A percentile compares a stretch with the other conserved stretches of the same genome.
Evolutionary conservation across 169 alveolate genomes (phyloP).

Genomic region (Eimeria sp.): DNA sequence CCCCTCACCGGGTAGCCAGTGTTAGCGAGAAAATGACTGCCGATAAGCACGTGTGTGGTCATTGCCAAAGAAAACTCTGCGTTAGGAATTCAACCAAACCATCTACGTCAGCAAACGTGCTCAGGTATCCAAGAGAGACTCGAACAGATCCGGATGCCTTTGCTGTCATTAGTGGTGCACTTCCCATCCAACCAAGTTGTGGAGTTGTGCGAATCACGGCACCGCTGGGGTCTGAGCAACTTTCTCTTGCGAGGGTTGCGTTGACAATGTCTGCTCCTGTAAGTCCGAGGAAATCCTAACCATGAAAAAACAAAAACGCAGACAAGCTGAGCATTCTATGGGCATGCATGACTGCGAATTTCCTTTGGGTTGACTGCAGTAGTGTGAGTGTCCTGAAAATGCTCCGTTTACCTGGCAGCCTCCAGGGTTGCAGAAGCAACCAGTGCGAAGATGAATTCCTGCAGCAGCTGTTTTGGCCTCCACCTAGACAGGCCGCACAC

Average conservation of each 20-base stretch:
- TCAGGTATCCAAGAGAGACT: constrained; percentile 85
- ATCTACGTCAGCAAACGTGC: constrained; percentile 85
- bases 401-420: constrained; percentile 83
- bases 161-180: constrained; percentile 32
- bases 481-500: constrained; percentile 59
- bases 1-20: background rate
- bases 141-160: constrained; percentile 86
- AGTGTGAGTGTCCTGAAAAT: background rate
- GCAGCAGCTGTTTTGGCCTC: constrained; percentile 84
- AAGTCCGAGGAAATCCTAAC: constrained; percentile 82
- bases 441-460: constrained; percentile 86
- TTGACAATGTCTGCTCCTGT: constrained; percentile 83
- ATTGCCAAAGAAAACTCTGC: constrained; percentile 64
- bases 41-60: background rate
- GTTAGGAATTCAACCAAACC: constrained; percentile 73
- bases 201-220: constrained; percentile 21
- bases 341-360: background rate
- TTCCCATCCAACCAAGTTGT: constrained; percentile 6
- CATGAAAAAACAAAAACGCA: background rate
- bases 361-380: background rate
- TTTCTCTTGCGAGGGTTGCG: constrained; percentile 79
- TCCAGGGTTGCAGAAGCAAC: constrained; percentile 89
- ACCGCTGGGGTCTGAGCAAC: constrained; percentile 83
- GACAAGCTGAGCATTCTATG: background rate
- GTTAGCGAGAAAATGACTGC: background rate